Evolutionary conservation across 2,329 filamentous ascomycete species (phyloP), one percentile per base, ranked within the genome.

Genomic region (Podosphaera xanthii): DNA sequence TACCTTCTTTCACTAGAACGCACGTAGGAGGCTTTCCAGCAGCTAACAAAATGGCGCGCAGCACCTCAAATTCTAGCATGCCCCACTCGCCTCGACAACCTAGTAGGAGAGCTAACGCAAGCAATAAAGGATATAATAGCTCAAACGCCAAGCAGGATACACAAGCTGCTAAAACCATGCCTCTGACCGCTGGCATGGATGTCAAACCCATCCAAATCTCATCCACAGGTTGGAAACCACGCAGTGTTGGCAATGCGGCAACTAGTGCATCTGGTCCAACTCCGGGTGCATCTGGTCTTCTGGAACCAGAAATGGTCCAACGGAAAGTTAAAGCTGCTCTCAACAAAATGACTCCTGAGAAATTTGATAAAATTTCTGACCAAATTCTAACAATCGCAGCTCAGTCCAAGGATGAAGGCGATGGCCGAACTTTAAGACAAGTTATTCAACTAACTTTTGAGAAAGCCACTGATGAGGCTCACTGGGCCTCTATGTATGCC

Each of bases 291-390:
- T 73, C 70, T 53, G 75, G 76, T 7, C 78, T 87, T 66, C 80
- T 97, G 74, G 82, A 94, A 64, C 91, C 92, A 33, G 87, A 91
- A 67, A 82, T 92, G 76, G 92, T 98, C 60, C 92, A 98, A 75
- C 84, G 91, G 66, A 98, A 98, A 83, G 92, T 98, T 71, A 98
- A 98, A 83, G 86, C 89, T 63, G 87, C 87, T 62, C 77, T 98
- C 67, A 98, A 98, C 82, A 98, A 98, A 84, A 97, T 98, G 92
- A 97, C 92, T 0, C 92, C 92, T 0, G 92, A 98, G 74, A 98
- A 97, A 70, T 98, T 98, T 67, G 90, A 95, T 70, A 89, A 84
- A 74, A 95, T 98, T 65, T 82, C 92, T 5, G 86, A 90, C 62
- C 89, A 96, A 71, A 95, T 98, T 62, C 79, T 98, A 36, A 78